Evolutionary conservation across 1,284 basidiomycete species (phyloP), one percentile per base, ranked within the genome.

Genomic region (Coniferiporia sulphurascens): DNA sequence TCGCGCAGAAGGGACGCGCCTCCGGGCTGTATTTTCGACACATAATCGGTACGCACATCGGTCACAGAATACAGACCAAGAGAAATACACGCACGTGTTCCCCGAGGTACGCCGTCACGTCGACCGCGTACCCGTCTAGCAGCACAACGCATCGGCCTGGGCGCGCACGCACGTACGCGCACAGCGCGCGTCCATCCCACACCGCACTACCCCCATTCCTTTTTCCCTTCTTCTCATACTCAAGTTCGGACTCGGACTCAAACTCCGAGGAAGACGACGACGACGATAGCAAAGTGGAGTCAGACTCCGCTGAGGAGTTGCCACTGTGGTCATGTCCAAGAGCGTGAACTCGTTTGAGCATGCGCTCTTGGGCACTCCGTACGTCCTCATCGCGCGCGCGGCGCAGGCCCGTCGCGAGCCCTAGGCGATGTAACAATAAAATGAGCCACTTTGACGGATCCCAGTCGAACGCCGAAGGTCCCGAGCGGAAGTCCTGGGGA

Each of bases 391-490:
- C 69, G n/a, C 81, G 75, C 0, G 86, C 88, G 15, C 76, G 76
- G 62, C 82, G 72, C 55, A 85, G 68, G 66, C 81, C 69, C 60
- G 72, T 74, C 57, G 74, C 80, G 0, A 86, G 71, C 0, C 86
- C 85, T 44, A 84, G 67, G n/a, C 66, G 66, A 65, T 86, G 74
- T 6, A 91, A 74, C 2, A 72, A 53, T 27, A 81, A 69, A 52
- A 91, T 91, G 44, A 86, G 79, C 89, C 89, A 91, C 71, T 91
- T 91, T 1, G 87, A 87, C 0, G 90, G 89, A 71, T 92, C 89
- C 88, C 88, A 92, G 64, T 88, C 86, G 38, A 77, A 69, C 2
- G 59, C 52, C 15, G 78, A 77, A 3, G 86, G 85, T 0, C 85
- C 86, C 32, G 84, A 85, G 48, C 86, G 78, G 68, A 82, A 89